Percentiles rank a stretch among this genome's conserved stretches.
Evolutionary conservation across 78 protist species (phyloP).

Genomic region (Protostelium mycophagum): DNA sequence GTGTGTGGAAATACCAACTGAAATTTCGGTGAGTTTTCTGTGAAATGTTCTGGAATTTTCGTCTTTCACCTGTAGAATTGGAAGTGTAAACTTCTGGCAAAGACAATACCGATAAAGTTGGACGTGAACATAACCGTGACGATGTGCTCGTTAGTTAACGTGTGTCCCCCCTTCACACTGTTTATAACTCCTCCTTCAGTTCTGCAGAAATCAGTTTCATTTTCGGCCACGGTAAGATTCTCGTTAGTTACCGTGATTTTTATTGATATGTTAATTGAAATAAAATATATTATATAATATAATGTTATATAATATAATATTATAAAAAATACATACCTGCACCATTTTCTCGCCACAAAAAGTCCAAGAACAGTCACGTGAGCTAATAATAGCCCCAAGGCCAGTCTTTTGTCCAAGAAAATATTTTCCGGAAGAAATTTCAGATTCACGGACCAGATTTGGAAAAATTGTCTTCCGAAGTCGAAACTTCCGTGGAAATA

Average conservation of each 20-base stretch:
- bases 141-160: constrained; percentile 21
- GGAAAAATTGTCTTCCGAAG: constrained; percentile 63
- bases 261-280: background rate
- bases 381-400: constrained; percentile 27
- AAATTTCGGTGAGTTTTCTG: background rate
- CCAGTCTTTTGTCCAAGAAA: constrained; percentile 37
- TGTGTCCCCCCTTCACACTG: constrained; percentile 7
- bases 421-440: constrained; percentile 60
- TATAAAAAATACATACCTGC: constrained; percentile 9
- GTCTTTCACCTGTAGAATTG: constrained; percentile 82
- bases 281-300: background rate
- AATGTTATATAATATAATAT: background rate
- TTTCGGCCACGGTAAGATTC: background rate
- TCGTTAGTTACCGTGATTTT: no score
- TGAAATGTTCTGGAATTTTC: background rate
- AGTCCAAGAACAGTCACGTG: constrained; percentile 43
- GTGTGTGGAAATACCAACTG: constrained; percentile 84
- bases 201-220: background rate
- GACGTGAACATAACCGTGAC: constrained; percentile 52
- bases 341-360: constrained; percentile 25
- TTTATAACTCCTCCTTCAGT: constrained; percentile 12
- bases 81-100: constrained; percentile 86
- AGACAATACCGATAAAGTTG: constrained; percentile 84
- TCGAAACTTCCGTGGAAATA: constrained; percentile 77
- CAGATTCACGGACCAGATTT: constrained; percentile 91